Conservation (phyloP, 2,329 filamentous ascomycete genomes). For the Colletotrichum agaves region DNA sequence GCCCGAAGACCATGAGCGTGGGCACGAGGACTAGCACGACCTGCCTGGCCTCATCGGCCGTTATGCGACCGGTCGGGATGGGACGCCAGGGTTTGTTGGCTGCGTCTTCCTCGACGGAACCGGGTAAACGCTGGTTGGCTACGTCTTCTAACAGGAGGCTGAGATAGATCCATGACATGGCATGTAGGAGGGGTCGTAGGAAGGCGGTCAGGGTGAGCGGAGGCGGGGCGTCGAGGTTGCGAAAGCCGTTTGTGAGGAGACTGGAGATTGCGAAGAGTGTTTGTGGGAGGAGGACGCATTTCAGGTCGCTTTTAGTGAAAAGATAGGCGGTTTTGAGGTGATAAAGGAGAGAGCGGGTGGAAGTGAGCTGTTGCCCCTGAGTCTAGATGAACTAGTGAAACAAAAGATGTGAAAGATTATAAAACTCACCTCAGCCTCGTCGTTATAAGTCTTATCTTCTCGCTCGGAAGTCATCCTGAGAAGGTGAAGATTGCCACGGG, state of each 20-base stretch:
- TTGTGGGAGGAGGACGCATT: slow-evolving; percentile 46
- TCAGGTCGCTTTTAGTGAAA: slow-evolving; percentile 48
- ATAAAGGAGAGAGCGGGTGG: neutral
- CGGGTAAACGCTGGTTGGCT: slow-evolving; percentile 50
- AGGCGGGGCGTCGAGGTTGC: neutral
- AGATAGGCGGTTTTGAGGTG: slow-evolving; percentile 41
- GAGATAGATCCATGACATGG: neutral
- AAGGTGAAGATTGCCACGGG: too few species aligned
- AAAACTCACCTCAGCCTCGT: too few species aligned
- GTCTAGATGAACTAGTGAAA: too few species aligned
- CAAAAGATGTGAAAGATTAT: too few species aligned
- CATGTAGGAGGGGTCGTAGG: neutral
- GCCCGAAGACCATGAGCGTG: slow-evolving; percentile 34
- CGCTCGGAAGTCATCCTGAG: too few species aligned
- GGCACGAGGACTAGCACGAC: slow-evolving; percentile 42
- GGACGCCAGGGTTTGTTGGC: slow-evolving; percentile 54
- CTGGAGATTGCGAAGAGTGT: slow-evolving; percentile 41
- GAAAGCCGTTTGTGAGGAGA: slow-evolving; percentile 7
- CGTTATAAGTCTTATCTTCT: too few species aligned
- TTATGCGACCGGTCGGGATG: slow-evolving; percentile 44
- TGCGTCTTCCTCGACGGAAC: slow-evolving; percentile 49
- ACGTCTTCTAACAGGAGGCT: slow-evolving; percentile 38
- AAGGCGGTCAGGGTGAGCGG: neutral
- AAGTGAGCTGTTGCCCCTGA: too few species aligned
- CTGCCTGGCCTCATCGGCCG: slow-evolving; percentile 39